A percentile compares a stretch with the other conserved stretches of the same genome.
phyloP scores from a whole-genome alignment of 495 filamentous ascomycete genomes.

The Aspergillus indologenus region DNA sequence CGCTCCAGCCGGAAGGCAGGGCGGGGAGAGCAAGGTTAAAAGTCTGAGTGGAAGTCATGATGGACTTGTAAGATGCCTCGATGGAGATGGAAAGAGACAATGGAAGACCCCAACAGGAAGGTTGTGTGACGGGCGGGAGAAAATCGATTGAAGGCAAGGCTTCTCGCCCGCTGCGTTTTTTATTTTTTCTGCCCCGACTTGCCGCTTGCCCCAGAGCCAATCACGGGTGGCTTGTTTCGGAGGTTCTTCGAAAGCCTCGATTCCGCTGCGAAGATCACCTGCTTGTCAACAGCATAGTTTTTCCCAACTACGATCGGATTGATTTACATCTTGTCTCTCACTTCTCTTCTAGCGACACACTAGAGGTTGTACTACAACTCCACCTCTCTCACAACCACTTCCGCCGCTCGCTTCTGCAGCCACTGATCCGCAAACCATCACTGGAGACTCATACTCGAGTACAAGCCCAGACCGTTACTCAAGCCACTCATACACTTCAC shows the following conservation, averaged over 20 bases:
- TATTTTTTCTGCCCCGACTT: constrained; percentile 34
- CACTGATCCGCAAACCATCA: not conserved
- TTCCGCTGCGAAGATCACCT: no score
- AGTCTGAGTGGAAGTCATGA: constrained; percentile 48
- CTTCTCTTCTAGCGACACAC: not conserved
- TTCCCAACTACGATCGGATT: no score
- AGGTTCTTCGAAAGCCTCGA: constrained; percentile 20
- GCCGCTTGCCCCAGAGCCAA: constrained; percentile 30
- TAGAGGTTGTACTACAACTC: no score
- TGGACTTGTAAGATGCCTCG: constrained; percentile 14
- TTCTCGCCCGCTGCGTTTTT: constrained; percentile 33
- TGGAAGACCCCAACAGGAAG: not conserved
- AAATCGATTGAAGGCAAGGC: not conserved
- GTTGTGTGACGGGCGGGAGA: constrained; percentile 12
- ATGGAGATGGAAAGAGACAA: constrained; percentile 19
- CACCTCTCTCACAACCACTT: not conserved
- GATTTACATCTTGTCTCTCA: not conserved
- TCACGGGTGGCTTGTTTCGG: constrained; percentile 29
- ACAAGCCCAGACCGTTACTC: not conserved
- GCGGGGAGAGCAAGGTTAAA: constrained; percentile 63
- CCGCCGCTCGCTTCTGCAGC: no score
- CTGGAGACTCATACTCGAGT: no score
- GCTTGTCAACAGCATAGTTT: no score
- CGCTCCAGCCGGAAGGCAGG: constrained; percentile 78
- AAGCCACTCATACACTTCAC: not conserved